Percentiles rank a stretch among this genome's conserved stretches.
Conservation (phyloP, 2,329 filamentous ascomycete genomes). For the Pyrenophora graminea region DNA sequence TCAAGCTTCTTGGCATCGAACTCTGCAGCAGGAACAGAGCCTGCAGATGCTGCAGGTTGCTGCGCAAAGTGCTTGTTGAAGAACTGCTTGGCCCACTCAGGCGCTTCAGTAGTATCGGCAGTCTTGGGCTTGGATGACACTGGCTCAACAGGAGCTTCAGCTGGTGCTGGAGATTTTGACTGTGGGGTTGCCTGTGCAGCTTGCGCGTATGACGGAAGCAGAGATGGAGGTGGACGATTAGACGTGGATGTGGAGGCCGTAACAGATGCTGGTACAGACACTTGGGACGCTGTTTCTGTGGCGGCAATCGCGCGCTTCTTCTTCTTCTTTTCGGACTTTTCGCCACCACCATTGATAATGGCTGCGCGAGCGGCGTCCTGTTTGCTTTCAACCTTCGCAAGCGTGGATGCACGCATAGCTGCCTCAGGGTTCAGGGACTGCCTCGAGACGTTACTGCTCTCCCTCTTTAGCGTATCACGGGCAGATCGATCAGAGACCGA, state of each 20-base stretch:
- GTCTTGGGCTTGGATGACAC: constrained; percentile 19
- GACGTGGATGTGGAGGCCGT: constrained; percentile 20
- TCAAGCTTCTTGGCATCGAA: constrained; percentile 60
- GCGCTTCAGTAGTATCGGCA: constrained; percentile 32
- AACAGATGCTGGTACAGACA: constrained; percentile 17
- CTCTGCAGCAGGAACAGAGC: constrained; percentile 16
- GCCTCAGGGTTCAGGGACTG: constrained; percentile 46
- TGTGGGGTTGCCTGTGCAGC: constrained; percentile 42
- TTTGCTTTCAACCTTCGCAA: constrained; percentile 50
- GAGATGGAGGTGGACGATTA: neutral
- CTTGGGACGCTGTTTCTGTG: constrained; percentile 54
- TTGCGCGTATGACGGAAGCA: constrained; percentile 48
- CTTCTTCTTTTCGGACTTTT: constrained; percentile 61
- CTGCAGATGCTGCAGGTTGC: constrained; percentile 22
- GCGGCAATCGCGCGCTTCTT: constrained; percentile 63
- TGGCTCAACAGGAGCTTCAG: constrained; percentile 20
- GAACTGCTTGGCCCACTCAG: constrained; percentile 45
- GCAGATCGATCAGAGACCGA: constrained; percentile 42
- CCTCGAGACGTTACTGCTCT: constrained; percentile 39
- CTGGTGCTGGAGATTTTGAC: constrained; percentile 37
- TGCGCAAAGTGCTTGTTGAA: constrained; percentile 38
- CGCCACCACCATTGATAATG: constrained; percentile 47
- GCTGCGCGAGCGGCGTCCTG: constrained; percentile 48
- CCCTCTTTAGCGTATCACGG: constrained; percentile 44
- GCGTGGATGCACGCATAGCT: constrained; percentile 46